These are phyloP conservation scores for Fraxinus nigra DNA, from an alignment of 305 asterid species.

Conservation along the genomic window DNA sequence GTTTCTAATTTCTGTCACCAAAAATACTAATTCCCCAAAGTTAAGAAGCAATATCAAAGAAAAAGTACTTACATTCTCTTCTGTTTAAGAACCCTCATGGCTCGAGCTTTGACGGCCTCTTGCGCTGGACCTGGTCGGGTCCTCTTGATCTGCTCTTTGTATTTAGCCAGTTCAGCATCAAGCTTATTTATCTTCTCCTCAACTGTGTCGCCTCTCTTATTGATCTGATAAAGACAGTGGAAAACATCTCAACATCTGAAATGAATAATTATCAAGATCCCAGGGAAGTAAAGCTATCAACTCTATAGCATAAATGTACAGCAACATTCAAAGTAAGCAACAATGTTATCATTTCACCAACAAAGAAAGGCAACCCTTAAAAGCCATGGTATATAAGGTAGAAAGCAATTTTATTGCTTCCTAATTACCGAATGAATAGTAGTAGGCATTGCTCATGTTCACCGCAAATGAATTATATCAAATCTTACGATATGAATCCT, in stretches of 20 bases:
- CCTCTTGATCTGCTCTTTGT: conserved; percentile 87
- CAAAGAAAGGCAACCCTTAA: neutral
- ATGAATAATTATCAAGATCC: neutral
- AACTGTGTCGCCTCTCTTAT: conserved; percentile 82
- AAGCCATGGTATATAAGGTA: neutral
- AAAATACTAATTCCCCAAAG: neutral
- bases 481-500: neutral
- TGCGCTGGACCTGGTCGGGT: conserved; percentile 97
- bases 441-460: neutral
- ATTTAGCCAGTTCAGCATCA: conserved; percentile 71
- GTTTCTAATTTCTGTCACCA: neutral
- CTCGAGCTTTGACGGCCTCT: conserved; percentile 96
- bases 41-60: conserved; percentile 6
- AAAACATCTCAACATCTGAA: conserved; percentile 14
- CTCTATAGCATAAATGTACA: neutral
- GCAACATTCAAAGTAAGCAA: conserved; percentile 7
- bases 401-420: neutral
- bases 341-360: neutral
- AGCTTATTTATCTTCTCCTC: conserved; percentile 87
- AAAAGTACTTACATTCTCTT: conserved; percentile 66
- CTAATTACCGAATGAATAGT: neutral
- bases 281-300: neutral
- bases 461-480: neutral
- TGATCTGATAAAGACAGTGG: conserved; percentile 49
- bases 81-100: conserved; percentile 96